Evolutionary conservation across 1,284 basidiomycete species (phyloP), one percentile per base, ranked within the genome.

Genomic region (Albatrellus sp.): DNA sequence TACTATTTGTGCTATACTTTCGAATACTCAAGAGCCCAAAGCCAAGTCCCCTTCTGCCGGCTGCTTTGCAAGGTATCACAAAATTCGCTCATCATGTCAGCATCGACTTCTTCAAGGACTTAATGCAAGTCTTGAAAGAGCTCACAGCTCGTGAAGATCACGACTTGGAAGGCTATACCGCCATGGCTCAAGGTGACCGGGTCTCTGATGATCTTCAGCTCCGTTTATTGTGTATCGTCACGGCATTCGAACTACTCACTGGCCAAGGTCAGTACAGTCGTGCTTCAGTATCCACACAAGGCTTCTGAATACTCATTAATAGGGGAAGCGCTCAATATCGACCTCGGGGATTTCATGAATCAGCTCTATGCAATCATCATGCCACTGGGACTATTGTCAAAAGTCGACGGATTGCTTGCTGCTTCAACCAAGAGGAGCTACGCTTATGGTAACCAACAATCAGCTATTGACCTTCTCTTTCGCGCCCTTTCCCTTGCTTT

Each of bases 1-100:
- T 98, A 49, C 73, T 98, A 37, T 99, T 99, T 61, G 92, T 94
- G 20, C 74, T 99, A 40, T 99, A 98, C 66, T 98, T 99, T 65
- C 83, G 88, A 51, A 87, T 98, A 55, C 71, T 99, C 52, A 99
- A 98, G 67, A 80, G 83, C 56, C 79, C 88, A 5, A 70, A 70
- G n/a, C 80, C 82, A 13, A 85, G 83, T 3, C 80, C 85, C 5
- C 73, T 98, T 8, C 72, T 98, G 16, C 84, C 91, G 10, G 79
- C 88, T 20, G 92, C 92, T 24, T 69, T 99, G 51, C 83, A 87
- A 57, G 96, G 96, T 49, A 85, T 99, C 55, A 81, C 91, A 5
- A 82, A 82, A 63, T 98, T 90, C 57, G 86, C 94, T 0, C 96
- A 98, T 61, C 75, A 97, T 46, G 91, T 99, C 62, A 99, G 97